These are phyloP conservation scores for Phyllosticta capitalensis DNA, from an alignment of 2,329 filamentous ascomycete species.

Conservation along the genomic window DNA sequence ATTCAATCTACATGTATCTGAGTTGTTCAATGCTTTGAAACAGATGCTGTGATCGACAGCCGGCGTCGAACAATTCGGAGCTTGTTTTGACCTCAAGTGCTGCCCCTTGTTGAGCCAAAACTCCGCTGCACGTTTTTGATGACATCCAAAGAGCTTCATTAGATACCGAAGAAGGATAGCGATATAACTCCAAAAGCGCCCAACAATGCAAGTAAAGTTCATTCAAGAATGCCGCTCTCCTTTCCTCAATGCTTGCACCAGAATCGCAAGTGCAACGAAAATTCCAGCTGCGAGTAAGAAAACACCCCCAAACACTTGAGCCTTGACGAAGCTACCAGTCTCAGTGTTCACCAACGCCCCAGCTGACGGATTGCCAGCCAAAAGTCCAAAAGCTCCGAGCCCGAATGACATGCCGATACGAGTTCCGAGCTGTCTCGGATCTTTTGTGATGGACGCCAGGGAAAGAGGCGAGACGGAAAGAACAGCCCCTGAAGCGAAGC, in stretches of 20 bases:
- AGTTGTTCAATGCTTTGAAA: neutral
- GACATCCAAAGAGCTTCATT: neutral
- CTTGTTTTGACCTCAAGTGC: neutral
- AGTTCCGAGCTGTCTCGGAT: neutral
- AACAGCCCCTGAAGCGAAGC: constrained; percentile 1
- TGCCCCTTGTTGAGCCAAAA: neutral
- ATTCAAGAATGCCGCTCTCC: neutral
- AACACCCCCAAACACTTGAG: neutral
- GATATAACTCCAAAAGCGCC: neutral
- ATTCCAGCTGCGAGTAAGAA: neutral
- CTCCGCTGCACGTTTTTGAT: neutral
- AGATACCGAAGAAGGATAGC: neutral
- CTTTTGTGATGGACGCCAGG: neutral
- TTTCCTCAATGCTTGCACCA: neutral
- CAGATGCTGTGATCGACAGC: neutral
- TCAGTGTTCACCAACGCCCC: neutral
- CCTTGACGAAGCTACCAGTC: neutral
- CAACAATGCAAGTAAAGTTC: neutral
- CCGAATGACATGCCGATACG: neutral
- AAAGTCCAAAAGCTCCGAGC: neutral
- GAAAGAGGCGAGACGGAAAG: neutral
- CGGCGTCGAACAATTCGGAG: neutral
- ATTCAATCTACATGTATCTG: neutral
- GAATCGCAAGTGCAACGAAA: neutral
- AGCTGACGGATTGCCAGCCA: neutral